Conservation (phyloP, 192 early-diverging fungal genomes). For the Spizellomyces punctatus region DNA sequence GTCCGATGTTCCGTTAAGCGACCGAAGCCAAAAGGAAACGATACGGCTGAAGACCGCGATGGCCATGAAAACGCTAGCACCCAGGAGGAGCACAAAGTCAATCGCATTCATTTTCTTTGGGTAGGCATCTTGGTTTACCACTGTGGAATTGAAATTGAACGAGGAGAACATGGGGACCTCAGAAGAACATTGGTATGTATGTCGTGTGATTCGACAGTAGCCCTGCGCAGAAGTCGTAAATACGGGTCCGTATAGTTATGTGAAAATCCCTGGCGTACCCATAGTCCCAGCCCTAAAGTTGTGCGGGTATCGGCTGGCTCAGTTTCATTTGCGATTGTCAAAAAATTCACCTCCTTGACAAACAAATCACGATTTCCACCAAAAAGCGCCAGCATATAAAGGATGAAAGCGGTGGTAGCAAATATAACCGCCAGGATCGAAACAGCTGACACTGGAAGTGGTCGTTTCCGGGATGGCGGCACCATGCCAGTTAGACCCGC, state of each 20-base stretch:
- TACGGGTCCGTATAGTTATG: no score
- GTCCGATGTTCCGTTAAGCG: neutral
- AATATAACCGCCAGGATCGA: conserved; percentile 1
- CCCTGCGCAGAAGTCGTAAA: no score
- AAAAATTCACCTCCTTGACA: neutral
- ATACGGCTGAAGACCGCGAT: neutral
- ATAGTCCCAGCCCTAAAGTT: neutral
- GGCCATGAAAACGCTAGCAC: conserved; percentile 1
- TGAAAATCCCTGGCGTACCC: neutral
- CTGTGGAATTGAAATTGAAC: conserved; percentile 1
- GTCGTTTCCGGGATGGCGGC: neutral
- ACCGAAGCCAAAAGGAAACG: conserved; percentile 1
- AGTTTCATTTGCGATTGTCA: neutral
- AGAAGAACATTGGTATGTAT: no score
- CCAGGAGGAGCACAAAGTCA: conserved; percentile 10
- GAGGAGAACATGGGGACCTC: neutral
- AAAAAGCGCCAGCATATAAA: neutral
- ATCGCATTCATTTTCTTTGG: conserved; percentile 3
- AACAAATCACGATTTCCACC: neutral
- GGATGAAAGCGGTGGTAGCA: neutral
- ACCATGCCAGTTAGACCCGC: neutral
- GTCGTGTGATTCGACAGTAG: no score
- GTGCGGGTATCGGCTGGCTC: neutral
- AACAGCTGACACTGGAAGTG: conserved; percentile 5
- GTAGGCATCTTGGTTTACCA: conserved; percentile 2